Evolutionary conservation across 164 flowering plant genomes (phyloP), one percentile per base, ranked within the genome.

Genomic region (Buxus sempervirens): DNA sequence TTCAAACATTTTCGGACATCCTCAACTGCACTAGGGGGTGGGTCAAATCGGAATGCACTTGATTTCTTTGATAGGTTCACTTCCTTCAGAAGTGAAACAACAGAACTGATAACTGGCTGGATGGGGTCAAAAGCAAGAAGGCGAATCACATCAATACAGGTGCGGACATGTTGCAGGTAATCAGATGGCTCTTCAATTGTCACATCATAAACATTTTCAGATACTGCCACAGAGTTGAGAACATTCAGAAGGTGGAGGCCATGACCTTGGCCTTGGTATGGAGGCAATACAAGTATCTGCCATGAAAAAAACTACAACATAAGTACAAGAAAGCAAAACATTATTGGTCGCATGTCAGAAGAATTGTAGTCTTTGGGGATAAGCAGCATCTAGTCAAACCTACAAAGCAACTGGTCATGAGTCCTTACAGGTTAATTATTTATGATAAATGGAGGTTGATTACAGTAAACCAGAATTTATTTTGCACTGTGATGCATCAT

Each of bases 111-210:
- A 22, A 82, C 87, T 28, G 62, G 36, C 70, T 82, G 75, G 60
- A 87, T 72, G 54, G 85, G 75, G 4, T 73, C 73, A 56, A 80
- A 81, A 27, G 36, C 72, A 38, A 84, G 93, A 71, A 96, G 81
- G 66, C 88, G 92, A 24, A 70, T 68, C 20, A 82, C 76, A 64
- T 96, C 97, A 26, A 93, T 77, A 72, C 85, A 82, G 28, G 87
- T 82, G 9, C 96, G 89, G 14, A 96, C 75, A 25, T 80, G 88
- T 72, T 93, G 99, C 63, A 96, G 85, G 77, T 88, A 72, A 24
- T 93, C 96, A 63, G 84, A 71, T 59, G 99, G 97, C 75, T 90
- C 99, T 80, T 96, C 99, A 53, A 88, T 72, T 25, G 98, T 87
- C 58, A 90, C 65, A 71, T 96, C 99, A 70, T 85, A 85, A 67